Percentiles rank a stretch among this genome's conserved stretches.
These are phyloP conservation scores for Achaetomiella virescens DNA, from an alignment of 495 filamentous ascomycete species.

Conservation along the genomic window DNA sequence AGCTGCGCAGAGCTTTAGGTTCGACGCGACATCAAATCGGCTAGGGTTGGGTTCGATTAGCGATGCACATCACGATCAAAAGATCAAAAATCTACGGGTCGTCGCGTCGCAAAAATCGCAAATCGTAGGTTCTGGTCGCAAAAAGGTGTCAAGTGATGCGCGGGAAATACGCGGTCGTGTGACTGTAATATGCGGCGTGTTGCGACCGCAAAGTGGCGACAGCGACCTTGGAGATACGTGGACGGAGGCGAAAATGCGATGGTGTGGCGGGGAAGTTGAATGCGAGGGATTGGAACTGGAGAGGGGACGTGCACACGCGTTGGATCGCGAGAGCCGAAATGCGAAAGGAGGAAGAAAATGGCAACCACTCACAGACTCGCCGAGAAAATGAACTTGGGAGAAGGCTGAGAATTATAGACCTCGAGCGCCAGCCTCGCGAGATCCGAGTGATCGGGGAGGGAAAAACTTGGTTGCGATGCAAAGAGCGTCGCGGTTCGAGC, in stretches of 20 bases:
- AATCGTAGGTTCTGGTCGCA: slow-evolving; percentile 3
- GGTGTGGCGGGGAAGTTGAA: slow-evolving; percentile 2
- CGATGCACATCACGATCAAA: slow-evolving; percentile 9
- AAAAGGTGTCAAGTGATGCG: neutral
- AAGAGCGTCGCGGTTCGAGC: slow-evolving; percentile 8
- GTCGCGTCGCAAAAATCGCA: neutral
- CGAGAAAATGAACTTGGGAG: slow-evolving; percentile 15
- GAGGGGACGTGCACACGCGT: slow-evolving; percentile 32
- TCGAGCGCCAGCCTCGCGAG: slow-evolving; percentile 25
- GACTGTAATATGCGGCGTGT: neutral
- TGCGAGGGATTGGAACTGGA: neutral
- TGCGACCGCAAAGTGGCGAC: slow-evolving; percentile 7
- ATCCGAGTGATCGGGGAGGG: slow-evolving; percentile 18
- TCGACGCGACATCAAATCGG: slow-evolving; percentile 31
- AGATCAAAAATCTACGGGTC: too few relatives aligned
- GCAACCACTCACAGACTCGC: slow-evolving; percentile 30
- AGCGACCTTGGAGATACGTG: slow-evolving; percentile 9
- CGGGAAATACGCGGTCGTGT: neutral
- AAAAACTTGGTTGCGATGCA: slow-evolving; percentile 21
- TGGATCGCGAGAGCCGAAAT: slow-evolving; percentile 19
- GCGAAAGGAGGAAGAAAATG: slow-evolving; percentile 19
- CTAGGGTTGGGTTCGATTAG: slow-evolving; percentile 5
- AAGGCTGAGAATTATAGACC: slow-evolving; percentile 28
- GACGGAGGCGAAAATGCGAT: too few relatives aligned
- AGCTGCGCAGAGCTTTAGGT: slow-evolving; percentile 13